These are phyloP conservation scores for Neocucurbitaria cava DNA, from an alignment of 2,329 filamentous ascomycete genomes.

Conservation along the genomic window DNA sequence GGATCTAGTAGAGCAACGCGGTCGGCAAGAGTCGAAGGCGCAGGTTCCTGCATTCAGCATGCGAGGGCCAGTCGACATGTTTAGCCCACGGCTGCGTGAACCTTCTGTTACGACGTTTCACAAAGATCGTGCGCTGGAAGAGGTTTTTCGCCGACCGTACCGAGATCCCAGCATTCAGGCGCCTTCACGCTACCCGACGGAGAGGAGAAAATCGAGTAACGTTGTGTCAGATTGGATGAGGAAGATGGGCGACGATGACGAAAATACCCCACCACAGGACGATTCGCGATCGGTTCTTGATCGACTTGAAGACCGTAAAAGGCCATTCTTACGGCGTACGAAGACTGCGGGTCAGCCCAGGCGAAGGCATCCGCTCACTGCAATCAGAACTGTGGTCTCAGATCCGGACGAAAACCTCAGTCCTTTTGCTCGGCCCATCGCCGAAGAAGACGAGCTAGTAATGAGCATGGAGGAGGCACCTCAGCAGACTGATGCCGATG, in stretches of 20 bases:
- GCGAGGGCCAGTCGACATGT: constrained; percentile 61
- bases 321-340: constrained; percentile 62
- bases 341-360: constrained; percentile 45
- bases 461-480: constrained; percentile 54
- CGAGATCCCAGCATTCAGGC: constrained; percentile 59
- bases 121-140: constrained; percentile 88
- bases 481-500: constrained; percentile 80
- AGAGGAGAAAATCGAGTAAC: constrained; percentile 76
- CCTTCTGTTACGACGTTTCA: constrained; percentile 88
- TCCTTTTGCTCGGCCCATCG: constrained; percentile 45
- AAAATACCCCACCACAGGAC: constrained; percentile 68
- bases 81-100: constrained; percentile 81
- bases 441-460: constrained; percentile 55
- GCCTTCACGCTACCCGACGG: constrained; percentile 49
- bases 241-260: constrained; percentile 63
- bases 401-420: constrained; percentile 58
- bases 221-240: constrained; percentile 94
- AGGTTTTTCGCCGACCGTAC: constrained; percentile 80
- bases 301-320: constrained; percentile 60
- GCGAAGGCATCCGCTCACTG: constrained; percentile 58
- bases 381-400: constrained; percentile 62
- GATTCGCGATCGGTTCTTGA: constrained; percentile 66
- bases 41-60: constrained; percentile 53
- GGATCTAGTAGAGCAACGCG: constrained; percentile 79
- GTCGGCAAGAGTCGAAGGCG: constrained; percentile 66